Conservation (phyloP, 495 filamentous ascomycete genomes). For the Jackrogersella multiformis region DNA sequence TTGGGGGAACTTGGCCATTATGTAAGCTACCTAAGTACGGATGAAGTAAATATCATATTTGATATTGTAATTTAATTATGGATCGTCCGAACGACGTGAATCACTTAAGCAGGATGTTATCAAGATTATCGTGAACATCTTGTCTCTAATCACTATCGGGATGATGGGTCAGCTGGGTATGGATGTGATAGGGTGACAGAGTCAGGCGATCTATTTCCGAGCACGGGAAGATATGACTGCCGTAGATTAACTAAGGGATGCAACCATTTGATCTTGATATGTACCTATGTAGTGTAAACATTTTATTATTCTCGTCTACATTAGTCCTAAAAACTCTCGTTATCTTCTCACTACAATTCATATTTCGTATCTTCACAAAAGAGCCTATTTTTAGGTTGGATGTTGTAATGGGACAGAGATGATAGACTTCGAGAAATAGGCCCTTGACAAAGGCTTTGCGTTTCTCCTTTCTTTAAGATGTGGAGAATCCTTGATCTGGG, state of each 20-base stretch:
- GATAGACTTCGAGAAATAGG: too few relatives aligned
- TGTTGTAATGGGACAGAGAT: too few relatives aligned
- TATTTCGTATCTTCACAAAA: too few relatives aligned
- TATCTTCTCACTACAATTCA: conserved; percentile 13
- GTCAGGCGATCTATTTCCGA: conserved; percentile 38
- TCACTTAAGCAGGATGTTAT: too few relatives aligned
- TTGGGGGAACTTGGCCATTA: too few relatives aligned
- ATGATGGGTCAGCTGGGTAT: conserved; percentile 27
- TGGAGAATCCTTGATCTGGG: conserved; percentile 32
- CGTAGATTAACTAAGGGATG: conserved; percentile 24
- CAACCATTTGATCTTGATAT: conserved; percentile 20
- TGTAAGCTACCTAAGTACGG: too few relatives aligned
- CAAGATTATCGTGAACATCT: not conserved
- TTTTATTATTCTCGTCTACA: too few relatives aligned
- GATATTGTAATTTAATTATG: too few relatives aligned
- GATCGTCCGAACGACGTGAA: too few relatives aligned
- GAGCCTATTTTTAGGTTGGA: too few relatives aligned
- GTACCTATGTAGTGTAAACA: too few relatives aligned
- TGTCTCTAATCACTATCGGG: conserved; percentile 29
- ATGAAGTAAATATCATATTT: too few relatives aligned
- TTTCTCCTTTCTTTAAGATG: conserved; percentile 7
- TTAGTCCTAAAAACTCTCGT: not conserved
- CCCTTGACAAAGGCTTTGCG: conserved; percentile 8
- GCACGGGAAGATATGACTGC: conserved; percentile 23
- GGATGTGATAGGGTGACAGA: conserved; percentile 32